Conservation (phyloP, 164 flowering plant species). For the Berberis vulgaris region DNA sequence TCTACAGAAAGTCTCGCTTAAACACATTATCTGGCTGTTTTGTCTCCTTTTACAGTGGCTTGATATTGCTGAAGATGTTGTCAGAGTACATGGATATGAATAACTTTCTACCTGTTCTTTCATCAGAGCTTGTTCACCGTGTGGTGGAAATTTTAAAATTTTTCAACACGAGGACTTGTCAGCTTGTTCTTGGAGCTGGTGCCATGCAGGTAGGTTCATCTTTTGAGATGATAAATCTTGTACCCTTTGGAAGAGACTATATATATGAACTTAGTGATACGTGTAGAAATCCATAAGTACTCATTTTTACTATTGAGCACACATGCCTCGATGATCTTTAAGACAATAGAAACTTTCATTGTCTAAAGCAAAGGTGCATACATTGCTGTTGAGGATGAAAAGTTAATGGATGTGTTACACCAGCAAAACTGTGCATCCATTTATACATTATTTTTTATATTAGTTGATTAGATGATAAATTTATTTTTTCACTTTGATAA, state of each 20-base stretch:
- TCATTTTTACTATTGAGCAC: not conserved
- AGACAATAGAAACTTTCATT: no score
- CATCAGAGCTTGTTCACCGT: constrained; percentile 88
- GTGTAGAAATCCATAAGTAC: not conserved
- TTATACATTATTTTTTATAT: no score
- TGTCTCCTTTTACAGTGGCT: constrained; percentile 52
- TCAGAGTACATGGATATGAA: constrained; percentile 93
- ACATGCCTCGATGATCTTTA: not conserved
- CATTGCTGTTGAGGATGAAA: no score
- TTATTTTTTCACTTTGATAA: not conserved
- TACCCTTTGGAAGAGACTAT: not conserved
- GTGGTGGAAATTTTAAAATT: constrained; percentile 79
- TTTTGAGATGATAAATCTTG: not conserved
- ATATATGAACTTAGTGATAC: not conserved
- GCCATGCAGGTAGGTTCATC: constrained; percentile 79
- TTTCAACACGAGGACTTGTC: constrained; percentile 88
- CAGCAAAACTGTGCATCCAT: no score
- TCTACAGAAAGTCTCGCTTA: no score
- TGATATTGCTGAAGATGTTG: constrained; percentile 95
- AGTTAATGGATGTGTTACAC: no score
- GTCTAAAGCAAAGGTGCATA: no score
- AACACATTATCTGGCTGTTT: not conserved
- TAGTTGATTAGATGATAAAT: no score
- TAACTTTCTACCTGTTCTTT: constrained; percentile 57
- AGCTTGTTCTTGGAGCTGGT: constrained; percentile 97